Evolutionary conservation across 2,329 filamentous ascomycete species (phyloP).

Genomic region (Fusarium sp.): DNA sequence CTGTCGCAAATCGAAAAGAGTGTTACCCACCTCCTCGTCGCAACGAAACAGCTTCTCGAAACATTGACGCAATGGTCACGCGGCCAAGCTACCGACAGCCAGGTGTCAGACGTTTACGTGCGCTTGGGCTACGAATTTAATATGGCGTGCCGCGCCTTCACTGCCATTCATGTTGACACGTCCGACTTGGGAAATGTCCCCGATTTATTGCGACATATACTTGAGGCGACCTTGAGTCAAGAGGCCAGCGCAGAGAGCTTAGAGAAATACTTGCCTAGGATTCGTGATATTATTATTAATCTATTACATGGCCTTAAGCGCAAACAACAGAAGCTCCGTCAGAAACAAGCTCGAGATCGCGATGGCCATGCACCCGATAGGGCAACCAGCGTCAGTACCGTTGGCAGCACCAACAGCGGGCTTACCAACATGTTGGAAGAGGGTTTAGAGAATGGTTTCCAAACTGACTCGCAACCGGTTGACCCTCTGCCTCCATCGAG

Average conservation of each 20-base stretch:
- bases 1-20: constrained; percentile 99
- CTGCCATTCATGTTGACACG: constrained; percentile 96
- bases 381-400: constrained; percentile 70
- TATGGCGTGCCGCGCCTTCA: constrained; percentile 96
- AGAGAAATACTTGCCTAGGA: constrained; percentile 92
- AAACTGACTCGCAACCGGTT: constrained; percentile 54
- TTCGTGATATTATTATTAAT: constrained; percentile 99
- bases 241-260: constrained; percentile 94
- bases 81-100: constrained; percentile 88
- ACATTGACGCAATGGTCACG: constrained; percentile 98
- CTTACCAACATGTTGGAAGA: constrained; percentile 72
- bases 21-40: constrained; percentile 96
- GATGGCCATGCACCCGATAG: constrained; percentile 62
- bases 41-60: constrained; percentile 97
- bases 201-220: constrained; percentile 87
- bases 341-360: constrained; percentile 71
- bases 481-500: constrained; percentile 48
- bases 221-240: constrained; percentile 96
- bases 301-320: constrained; percentile 94
- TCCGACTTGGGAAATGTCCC: constrained; percentile 95
- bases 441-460: constrained; percentile 67
- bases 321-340: constrained; percentile 89
- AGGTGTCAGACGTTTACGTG: constrained; percentile 98
- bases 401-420: constrained; percentile 67
- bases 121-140: constrained; percentile 99